Evolutionary conservation across 169 alveolate genomes (phyloP).

Genomic region (Nephromyces sp.): DNA sequence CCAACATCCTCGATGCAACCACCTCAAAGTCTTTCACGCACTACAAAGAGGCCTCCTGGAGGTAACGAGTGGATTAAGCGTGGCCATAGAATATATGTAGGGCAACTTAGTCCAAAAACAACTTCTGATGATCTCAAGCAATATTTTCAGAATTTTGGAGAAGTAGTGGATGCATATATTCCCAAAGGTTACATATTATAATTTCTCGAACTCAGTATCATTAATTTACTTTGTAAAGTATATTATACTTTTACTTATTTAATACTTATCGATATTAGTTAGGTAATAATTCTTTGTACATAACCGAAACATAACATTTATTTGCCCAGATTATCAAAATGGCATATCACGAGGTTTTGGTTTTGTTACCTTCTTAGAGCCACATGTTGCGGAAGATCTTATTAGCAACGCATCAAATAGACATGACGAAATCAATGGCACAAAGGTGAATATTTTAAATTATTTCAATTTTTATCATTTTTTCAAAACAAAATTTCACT

Average conservation of each 20-base stretch:
- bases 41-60: neutral
- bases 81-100: slow-evolving; percentile 25
- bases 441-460: neutral
- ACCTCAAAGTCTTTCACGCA: no score
- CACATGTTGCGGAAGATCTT: neutral
- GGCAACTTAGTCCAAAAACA: slow-evolving; percentile 36
- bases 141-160: slow-evolving; percentile 49
- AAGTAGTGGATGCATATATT: slow-evolving; percentile 47
- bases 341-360: neutral
- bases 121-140: slow-evolving; percentile 32
- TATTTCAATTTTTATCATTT: no score
- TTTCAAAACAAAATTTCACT: no score
- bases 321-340: neutral
- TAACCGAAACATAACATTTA: no score
- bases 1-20: no score
- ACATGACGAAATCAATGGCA: neutral
- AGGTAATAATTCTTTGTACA: no score
- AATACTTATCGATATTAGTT: no score
- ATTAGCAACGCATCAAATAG: neutral
- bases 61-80: neutral
- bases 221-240: no score
- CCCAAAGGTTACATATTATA: slow-evolving; percentile 30
- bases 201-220: no score
- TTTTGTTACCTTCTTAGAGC: neutral
- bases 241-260: no score